These are phyloP conservation scores for Solanum megistacrolobum DNA, from an alignment of 257 asterid species.

Conservation along the genomic window DNA sequence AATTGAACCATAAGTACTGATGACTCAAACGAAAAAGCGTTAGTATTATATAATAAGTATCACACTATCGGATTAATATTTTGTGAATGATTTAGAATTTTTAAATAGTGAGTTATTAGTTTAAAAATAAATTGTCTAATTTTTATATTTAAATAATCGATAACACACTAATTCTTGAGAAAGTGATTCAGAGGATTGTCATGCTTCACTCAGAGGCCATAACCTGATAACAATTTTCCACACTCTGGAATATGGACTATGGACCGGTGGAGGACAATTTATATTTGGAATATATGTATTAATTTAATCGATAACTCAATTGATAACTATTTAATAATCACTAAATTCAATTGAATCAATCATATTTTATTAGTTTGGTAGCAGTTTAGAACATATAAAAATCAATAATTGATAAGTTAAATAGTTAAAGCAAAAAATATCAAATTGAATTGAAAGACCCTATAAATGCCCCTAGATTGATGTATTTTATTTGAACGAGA, in stretches of 20 bases:
- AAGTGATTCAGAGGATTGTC: neutral
- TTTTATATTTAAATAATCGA: neutral
- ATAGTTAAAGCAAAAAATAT: too few species aligned
- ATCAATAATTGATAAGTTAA: too few species aligned
- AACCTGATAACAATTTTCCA: neutral
- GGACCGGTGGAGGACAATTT: neutral
- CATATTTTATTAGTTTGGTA: too few species aligned
- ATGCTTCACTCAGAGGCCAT: neutral
- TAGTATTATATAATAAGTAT: neutral
- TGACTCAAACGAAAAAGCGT: neutral
- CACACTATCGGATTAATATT: neutral
- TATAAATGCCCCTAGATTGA: neutral
- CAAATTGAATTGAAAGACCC: too few species aligned
- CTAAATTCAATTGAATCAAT: too few species aligned
- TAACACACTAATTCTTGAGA: fast-evolving
- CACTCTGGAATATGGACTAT: neutral
- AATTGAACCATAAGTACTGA: too few species aligned
- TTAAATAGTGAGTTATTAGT: neutral
- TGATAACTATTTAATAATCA: too few species aligned
- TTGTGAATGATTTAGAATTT: neutral
- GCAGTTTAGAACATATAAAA: too few species aligned
- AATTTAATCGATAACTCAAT: too few species aligned
- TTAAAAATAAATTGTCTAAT: neutral
- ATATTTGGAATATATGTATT: too few species aligned
- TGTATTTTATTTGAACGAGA: neutral